Percentiles rank a stretch among this genome's conserved stretches.
phyloP scores from a whole-genome alignment of 1,284 basidiomycete species.

The Pseudozyma hubeiensis region DNA sequence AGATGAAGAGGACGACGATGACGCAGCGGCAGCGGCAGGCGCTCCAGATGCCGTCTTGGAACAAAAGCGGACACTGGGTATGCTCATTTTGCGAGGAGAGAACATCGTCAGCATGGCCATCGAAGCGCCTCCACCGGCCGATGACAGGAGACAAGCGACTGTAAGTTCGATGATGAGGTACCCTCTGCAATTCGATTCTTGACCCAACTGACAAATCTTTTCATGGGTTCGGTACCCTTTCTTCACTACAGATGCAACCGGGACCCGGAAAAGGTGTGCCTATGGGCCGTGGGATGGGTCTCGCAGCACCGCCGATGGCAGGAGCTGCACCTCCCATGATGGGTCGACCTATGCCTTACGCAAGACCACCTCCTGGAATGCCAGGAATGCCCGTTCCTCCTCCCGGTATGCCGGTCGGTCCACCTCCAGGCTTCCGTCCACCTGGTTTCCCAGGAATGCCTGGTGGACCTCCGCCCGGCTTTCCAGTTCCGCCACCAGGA shows the following conservation, averaged over 20 bases:
- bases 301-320: constrained; percentile 78
- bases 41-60: constrained; percentile 76
- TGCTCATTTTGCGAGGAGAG: constrained; percentile 96
- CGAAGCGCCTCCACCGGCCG: constrained; percentile 92
- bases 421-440: constrained; percentile 64
- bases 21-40: constrained; percentile 32
- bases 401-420: constrained; percentile 58
- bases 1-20: constrained; percentile 59
- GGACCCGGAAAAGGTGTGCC: constrained; percentile 95
- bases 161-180: constrained; percentile 47
- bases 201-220: background rate
- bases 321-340: constrained; percentile 71
- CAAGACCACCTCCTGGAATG: constrained; percentile 73
- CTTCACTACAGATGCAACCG: constrained; percentile 74
- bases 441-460: constrained; percentile 56
- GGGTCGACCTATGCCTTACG: constrained; percentile 47
- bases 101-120: constrained; percentile 94
- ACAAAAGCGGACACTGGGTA: constrained; percentile 93
- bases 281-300: constrained; percentile 95
- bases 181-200: constrained; percentile 10
- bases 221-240: background rate
- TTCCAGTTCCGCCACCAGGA: constrained; percentile 34
- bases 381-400: constrained; percentile 75
- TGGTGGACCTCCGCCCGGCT: constrained; percentile 43
- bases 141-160: constrained; percentile 88